A percentile compares a stretch with the other conserved stretches of the same genome.
Evolutionary conservation across 176 grass and related monocot species (phyloP).

Genomic region (Avena atlantica): DNA sequence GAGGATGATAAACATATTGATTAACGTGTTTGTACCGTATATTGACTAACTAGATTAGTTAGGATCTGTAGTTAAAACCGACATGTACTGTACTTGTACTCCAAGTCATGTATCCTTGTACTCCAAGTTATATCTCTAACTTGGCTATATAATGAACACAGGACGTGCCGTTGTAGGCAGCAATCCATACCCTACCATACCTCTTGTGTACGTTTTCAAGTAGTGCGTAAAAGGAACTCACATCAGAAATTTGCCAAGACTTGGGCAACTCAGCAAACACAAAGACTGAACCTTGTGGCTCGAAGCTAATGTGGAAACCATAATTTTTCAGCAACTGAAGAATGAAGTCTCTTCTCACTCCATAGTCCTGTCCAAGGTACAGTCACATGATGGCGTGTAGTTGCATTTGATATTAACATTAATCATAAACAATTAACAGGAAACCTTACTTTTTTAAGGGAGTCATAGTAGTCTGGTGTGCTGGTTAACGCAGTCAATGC

Average conservation of each 20-base stretch:
- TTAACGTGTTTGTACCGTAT: too few relatives aligned
- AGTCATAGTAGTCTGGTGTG: conserved; percentile 57
- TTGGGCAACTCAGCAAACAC: conserved; percentile 78
- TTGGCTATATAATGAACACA: too few relatives aligned
- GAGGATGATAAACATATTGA: too few relatives aligned
- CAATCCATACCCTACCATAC: too few relatives aligned
- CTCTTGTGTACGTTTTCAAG: too few relatives aligned
- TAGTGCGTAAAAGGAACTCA: conserved; percentile 45
- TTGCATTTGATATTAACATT: background rate
- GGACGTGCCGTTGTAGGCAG: too few relatives aligned
- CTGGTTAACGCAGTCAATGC: conserved; percentile 70
- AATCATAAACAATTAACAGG: conserved; percentile 15
- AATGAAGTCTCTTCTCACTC: conserved; percentile 68
- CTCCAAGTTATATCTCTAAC: too few relatives aligned
- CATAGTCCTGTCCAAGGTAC: conserved; percentile 66
- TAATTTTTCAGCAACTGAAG: conserved; percentile 71
- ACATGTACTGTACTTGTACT: too few relatives aligned
- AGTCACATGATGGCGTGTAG: background rate
- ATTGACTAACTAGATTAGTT: too few relatives aligned
- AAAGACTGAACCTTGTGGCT: conserved; percentile 86
- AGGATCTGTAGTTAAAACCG: too few relatives aligned
- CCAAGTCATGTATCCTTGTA: too few relatives aligned
- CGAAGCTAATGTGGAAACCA: conserved; percentile 69
- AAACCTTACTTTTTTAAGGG: conserved; percentile 71
- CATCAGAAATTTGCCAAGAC: conserved; percentile 76